These are phyloP conservation scores for Ustilago cynodontis DNA, from an alignment of 1,284 basidiomycete genomes.

Conservation along the genomic window DNA sequence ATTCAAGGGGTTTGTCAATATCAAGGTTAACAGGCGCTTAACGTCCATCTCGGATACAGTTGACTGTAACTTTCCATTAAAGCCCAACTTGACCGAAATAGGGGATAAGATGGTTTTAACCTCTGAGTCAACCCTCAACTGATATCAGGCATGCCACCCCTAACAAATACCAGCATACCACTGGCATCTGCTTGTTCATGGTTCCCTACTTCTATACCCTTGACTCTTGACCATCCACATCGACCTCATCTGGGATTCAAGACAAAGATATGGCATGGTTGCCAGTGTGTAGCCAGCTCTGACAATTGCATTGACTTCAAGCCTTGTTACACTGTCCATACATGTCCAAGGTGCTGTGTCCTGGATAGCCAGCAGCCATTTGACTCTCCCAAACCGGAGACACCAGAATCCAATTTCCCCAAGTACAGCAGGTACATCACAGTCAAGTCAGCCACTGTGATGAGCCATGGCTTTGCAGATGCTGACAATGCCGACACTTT, in stretches of 20 bases:
- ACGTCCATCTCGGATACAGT: too few species aligned
- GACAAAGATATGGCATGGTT: background rate
- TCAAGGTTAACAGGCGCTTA: too few species aligned
- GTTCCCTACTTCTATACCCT: background rate
- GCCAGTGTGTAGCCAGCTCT: background rate
- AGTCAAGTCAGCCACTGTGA: too few species aligned
- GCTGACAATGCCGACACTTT: background rate
- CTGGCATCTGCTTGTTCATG: background rate
- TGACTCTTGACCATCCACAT: background rate
- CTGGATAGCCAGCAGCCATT: background rate
- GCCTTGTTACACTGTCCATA: background rate
- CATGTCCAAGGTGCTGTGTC: conserved; percentile 9
- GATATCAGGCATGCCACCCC: too few species aligned
- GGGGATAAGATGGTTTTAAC: too few species aligned
- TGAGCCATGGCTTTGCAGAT: background rate
- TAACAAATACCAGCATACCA: background rate
- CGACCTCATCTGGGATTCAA: background rate
- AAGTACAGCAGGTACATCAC: background rate
- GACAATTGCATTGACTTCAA: background rate
- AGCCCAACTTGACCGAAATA: too few species aligned
- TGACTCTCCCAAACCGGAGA: background rate
- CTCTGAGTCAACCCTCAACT: too few species aligned
- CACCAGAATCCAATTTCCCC: background rate
- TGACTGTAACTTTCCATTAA: too few species aligned
- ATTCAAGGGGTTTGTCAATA: too few species aligned